Conservation (phyloP, 2,329 filamentous ascomycete genomes). For the Botrytis paeoniae region DNA sequence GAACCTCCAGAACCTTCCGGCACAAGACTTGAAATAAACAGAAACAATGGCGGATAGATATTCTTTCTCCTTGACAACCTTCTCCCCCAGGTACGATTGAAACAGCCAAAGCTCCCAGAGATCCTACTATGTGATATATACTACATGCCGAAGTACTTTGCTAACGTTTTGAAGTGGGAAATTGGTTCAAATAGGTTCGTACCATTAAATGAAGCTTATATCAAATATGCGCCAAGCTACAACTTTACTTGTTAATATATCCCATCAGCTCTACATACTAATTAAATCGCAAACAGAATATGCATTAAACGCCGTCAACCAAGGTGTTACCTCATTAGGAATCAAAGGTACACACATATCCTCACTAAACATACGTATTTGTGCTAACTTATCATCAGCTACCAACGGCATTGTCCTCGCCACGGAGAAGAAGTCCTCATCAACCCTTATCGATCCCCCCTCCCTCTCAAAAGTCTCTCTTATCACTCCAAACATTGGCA, state of each 20-base stretch:
- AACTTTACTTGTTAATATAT: slow-evolving; percentile 20
- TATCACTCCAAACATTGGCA: slow-evolving; percentile 98
- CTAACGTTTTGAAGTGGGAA: slow-evolving; percentile 68
- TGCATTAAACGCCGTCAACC: slow-evolving; percentile 98
- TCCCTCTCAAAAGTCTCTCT: slow-evolving; percentile 96
- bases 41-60: slow-evolving; percentile 91
- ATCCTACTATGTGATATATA: slow-evolving; percentile 21
- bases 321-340: slow-evolving; percentile 95
- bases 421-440: slow-evolving; percentile 99
- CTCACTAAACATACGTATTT: background rate
- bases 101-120: slow-evolving; percentile 26
- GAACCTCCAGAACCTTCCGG: slow-evolving; percentile 2
- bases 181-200: slow-evolving; percentile 92
- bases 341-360: slow-evolving; percentile 74
- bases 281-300: slow-evolving; percentile 65
- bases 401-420: slow-evolving; percentile 98
- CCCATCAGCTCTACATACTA: slow-evolving; percentile 24
- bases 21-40: slow-evolving; percentile 22
- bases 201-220: slow-evolving; percentile 9
- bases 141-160: slow-evolving; percentile 20
- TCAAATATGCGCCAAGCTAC: slow-evolving; percentile 16
- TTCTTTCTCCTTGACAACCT: slow-evolving; percentile 98
- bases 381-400: slow-evolving; percentile 50
- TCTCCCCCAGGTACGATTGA: slow-evolving; percentile 87
- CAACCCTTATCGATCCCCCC: slow-evolving; percentile 89